Base-by-base conservation (phyloP, 2,329 filamentous ascomycete genomes). In the Penicillium sp. region DNA sequence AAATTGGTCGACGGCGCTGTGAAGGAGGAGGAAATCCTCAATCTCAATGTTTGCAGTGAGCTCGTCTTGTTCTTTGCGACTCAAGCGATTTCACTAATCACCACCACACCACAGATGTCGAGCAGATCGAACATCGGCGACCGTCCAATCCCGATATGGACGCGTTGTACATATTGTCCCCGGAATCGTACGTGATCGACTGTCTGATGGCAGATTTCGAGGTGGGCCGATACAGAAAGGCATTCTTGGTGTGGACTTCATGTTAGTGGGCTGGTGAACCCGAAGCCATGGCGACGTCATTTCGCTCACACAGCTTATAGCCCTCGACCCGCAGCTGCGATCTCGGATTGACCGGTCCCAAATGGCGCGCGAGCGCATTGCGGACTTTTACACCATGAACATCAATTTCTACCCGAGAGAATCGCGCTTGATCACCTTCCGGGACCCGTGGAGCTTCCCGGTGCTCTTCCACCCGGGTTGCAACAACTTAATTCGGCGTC, bases 11-110 rank as follows among this genome's bases (percentile, higher is more conserved):
- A 96, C 77, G 96, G 93, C 81, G 89, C 91, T 46, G 85, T 93
- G 72, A 93, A 91, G 70, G 90, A 97, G 80, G 93, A 99, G 84
- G 91, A 97, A 70, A 95, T 99, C 65, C 88, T 99, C 77, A 95
- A 96, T 73, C 87, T 92, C 77, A 96, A 96, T 74, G 90, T 99
- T 76, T 93, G 92, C 65, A 96, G 92, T 96, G 83, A 72, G 87
- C 68, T 21, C 21, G 9, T n/a, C 34, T 43, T 29, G 27, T 16
- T 27, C 19, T 33, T 29, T 23, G 34, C 16, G 29, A 34, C 31
- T 8, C 23, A 19, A 46, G 16, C 41, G 39, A 34, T 50, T n/a
- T 15, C 27, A 46, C 62, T 67, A 61, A 45, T 41, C 31, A 33
- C 31, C 31, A 33, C 31, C 55, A 40, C 47, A 49, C 58, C 60